Evolutionary conservation across 305 asterid genomes (phyloP).

Genomic region (Fraxinus greggii): DNA sequence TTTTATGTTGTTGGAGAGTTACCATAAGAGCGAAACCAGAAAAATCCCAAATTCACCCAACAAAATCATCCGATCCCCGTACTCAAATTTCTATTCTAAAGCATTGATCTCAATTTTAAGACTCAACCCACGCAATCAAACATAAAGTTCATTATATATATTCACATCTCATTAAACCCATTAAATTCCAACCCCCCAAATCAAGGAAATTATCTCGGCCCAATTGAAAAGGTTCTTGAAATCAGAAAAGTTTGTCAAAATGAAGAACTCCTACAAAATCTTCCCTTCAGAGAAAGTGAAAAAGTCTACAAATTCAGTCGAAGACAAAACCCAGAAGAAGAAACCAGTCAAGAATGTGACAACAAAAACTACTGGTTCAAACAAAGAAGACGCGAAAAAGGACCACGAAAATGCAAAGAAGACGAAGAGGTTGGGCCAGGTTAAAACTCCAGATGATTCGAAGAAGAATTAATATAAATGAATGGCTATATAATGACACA

Average conservation of each 20-base stretch:
- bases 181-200: background rate
- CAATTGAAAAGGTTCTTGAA: slow-evolving; percentile 51
- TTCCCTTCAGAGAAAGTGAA: slow-evolving; percentile 27
- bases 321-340: background rate
- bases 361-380: background rate
- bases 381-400: slow-evolving; percentile 7
- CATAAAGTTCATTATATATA: background rate
- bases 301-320: background rate
- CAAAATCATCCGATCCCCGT: background rate
- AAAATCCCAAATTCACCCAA: background rate
- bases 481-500: too few species aligned
- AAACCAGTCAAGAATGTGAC: slow-evolving; percentile 2
- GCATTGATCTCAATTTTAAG: background rate
- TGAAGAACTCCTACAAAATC: slow-evolving; percentile 46
- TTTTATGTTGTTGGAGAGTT: too few species aligned
- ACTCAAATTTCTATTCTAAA: background rate
- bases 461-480: slow-evolving; percentile 28
- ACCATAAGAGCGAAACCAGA: too few species aligned
- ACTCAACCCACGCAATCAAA: background rate
- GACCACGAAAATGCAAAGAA: slow-evolving; percentile 35
- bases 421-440: slow-evolving; percentile 49
- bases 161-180: background rate
- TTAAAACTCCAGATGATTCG: slow-evolving; percentile 46
- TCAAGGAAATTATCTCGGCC: slow-evolving; percentile 37
- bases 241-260: slow-evolving; percentile 42